Base-by-base conservation (phyloP, 108 stramenopile genomes). In the Skeletonema costatum region DNA sequence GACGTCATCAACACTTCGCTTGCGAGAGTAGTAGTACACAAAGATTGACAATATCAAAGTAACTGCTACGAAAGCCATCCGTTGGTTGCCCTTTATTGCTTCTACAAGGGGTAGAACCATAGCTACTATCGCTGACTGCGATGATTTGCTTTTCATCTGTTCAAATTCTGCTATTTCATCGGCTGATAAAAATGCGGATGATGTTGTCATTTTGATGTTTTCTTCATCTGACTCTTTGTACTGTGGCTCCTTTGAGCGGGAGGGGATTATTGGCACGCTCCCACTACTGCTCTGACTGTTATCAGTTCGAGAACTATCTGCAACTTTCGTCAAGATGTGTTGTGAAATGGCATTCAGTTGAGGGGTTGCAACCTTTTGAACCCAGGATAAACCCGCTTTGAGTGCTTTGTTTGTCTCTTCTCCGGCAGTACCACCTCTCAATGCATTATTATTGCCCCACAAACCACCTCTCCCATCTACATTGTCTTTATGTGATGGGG, bases 321-420 rank as follows among this genome's bases (percentile, higher is more conserved):
- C 19, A 35, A 75, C 56, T 73, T 81, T 81, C 13, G 69, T 69
- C 42, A 80, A 56, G 30, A 80, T 65, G 32, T 81, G 66, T 60
- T 75, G 64, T 14, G 80, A 75, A 32, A 81, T 25, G 4, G 80
- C 73, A 53, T 81, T 63, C 29, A 81, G 48, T 56, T 81, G 80
- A 25, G 80, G 80, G 13, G 80, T 66, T 66, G 80, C 80, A 19
- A 81, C 69, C 38, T 75, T 81, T 44, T 64, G 62, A 31, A 81
- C 64, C 80, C 80, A 81, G 17, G 73, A 70, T 32, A 74, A 31
- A 5, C 80, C 80, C 0, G 73, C 74, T 50, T 44, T 70, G 2
- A 81, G 17, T 50, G 68, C 74, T 50, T 64, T 50, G 31, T 73
- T 70, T 19, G 73, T 75, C 61, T 74, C 73, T 4, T 70, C 60